These are phyloP conservation scores for Trichoderma koningiopsis DNA, from an alignment of 2,329 filamentous ascomycete genomes.

Conservation along the genomic window DNA sequence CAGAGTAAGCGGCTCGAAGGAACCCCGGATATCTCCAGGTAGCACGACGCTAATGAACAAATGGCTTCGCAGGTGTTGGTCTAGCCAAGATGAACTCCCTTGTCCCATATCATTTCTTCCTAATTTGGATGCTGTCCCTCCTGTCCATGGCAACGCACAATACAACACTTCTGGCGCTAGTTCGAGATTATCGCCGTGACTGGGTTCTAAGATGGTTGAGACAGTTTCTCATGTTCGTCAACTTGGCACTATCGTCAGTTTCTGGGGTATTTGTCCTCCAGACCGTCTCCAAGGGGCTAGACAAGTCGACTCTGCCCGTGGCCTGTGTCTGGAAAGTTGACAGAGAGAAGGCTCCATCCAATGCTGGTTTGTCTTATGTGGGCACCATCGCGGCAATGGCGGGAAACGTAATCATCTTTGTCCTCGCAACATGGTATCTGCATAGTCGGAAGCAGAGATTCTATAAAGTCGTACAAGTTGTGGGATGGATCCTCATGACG, in stretches of 20 bases:
- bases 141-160: conserved; percentile 68
- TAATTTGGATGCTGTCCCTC: conserved; percentile 68
- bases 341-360: conserved; percentile 38
- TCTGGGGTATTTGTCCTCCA: conserved; percentile 60
- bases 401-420: conserved; percentile 61
- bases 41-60: conserved; percentile 19
- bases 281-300: conserved; percentile 54
- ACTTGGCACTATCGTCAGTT: conserved; percentile 59
- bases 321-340: conserved; percentile 60
- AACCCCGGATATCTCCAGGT: conserved; percentile 20
- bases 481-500: conserved; percentile 57
- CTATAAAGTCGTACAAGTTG: conserved; percentile 56
- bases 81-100: conserved; percentile 61
- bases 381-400: conserved; percentile 65
- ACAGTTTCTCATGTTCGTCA: conserved; percentile 66
- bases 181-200: conserved; percentile 66
- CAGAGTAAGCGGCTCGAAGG: conserved; percentile 45
- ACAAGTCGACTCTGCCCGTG: conserved; percentile 58
- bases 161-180: conserved; percentile 63
- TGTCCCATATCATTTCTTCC: conserved; percentile 70
- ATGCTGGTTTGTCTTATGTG: conserved; percentile 52
- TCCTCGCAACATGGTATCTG: conserved; percentile 64
- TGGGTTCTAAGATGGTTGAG: conserved; percentile 68
- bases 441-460: conserved; percentile 58
- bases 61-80: conserved; percentile 46